Conservation (phyloP, 352 stramenopile genomes). For the Pythium angustatum region DNA sequence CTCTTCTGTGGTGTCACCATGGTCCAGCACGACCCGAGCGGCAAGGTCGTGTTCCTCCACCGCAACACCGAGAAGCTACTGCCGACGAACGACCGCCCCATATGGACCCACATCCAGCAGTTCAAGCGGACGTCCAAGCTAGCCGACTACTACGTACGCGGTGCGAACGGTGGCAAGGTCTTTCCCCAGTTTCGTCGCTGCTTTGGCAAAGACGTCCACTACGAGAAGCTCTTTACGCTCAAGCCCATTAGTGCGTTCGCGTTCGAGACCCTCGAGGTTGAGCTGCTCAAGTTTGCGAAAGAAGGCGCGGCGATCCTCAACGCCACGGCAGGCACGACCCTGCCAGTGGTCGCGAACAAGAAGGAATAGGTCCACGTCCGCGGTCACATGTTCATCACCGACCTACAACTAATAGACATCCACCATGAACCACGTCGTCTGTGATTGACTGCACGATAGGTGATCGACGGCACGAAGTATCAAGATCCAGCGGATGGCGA, state of each 20-base stretch:
- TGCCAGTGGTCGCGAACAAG: no score
- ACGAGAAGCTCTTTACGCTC: slow-evolving; percentile 55
- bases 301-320: slow-evolving; percentile 29
- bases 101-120: slow-evolving; percentile 13
- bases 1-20: slow-evolving; percentile 66
- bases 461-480: no score
- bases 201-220: slow-evolving; percentile 72
- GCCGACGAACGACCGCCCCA: slow-evolving; percentile 75
- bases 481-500: no score
- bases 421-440: no score
- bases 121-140: no score
- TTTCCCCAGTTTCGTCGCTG: slow-evolving; percentile 19
- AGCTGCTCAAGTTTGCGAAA: slow-evolving; percentile 42
- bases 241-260: slow-evolving; percentile 39
- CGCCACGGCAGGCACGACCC: not conserved
- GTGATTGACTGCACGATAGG: no score
- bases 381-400: no score
- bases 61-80: slow-evolving; percentile 46
- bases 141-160: slow-evolving; percentile 56
- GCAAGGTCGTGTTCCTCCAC: slow-evolving; percentile 33
- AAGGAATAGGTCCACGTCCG: no score
- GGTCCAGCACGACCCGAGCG: slow-evolving; percentile 35
- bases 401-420: no score
- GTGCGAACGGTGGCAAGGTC: slow-evolving; percentile 41
- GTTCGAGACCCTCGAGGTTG: slow-evolving; percentile 47